Evolutionary conservation across 495 filamentous ascomycete species (phyloP).

Genomic region (Lichina pygmaea): DNA sequence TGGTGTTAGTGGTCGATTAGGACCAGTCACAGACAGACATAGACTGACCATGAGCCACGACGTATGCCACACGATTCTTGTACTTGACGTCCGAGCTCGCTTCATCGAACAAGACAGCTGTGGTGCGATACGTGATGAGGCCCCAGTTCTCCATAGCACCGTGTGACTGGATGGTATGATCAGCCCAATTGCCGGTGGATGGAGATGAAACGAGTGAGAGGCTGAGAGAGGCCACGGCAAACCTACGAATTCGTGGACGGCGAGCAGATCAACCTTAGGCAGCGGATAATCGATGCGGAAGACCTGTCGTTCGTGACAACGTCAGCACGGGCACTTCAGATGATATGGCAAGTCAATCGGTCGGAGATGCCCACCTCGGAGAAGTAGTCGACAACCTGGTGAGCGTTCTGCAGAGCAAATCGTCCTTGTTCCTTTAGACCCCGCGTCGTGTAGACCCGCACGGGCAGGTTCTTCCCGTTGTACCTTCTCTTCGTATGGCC

Average conservation of each 20-base stretch:
- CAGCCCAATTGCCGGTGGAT: constrained; percentile 6
- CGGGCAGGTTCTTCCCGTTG: constrained; percentile 67
- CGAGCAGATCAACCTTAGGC: constrained; percentile 81
- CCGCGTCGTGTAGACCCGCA: constrained; percentile 80
- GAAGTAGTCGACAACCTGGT: constrained; percentile 79
- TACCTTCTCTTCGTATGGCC: constrained; percentile 69
- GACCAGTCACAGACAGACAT: not conserved
- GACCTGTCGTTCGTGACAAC: constrained; percentile 14
- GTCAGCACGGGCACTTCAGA: not conserved
- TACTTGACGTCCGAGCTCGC: constrained; percentile 66
- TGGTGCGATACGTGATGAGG: constrained; percentile 83
- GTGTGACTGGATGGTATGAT: constrained; percentile 25
- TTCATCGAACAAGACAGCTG: constrained; percentile 78
- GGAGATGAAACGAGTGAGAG: not conserved
- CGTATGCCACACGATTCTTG: constrained; percentile 78
- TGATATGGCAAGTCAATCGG: not conserved
- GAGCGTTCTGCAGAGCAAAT: constrained; percentile 65
- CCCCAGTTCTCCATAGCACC: constrained; percentile 74
- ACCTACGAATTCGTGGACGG: constrained; percentile 85
- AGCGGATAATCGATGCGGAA: constrained; percentile 90
- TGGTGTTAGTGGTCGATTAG: not conserved
- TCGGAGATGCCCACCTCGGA: constrained; percentile 29
- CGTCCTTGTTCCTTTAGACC: constrained; percentile 71
- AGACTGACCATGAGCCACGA: constrained; percentile 44
- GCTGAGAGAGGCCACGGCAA: not conserved